Percentiles rank a stretch among this genome's conserved stretches.
phyloP scores from a whole-genome alignment of 2,329 filamentous ascomycete genomes.

The Xylariales sp. region DNA sequence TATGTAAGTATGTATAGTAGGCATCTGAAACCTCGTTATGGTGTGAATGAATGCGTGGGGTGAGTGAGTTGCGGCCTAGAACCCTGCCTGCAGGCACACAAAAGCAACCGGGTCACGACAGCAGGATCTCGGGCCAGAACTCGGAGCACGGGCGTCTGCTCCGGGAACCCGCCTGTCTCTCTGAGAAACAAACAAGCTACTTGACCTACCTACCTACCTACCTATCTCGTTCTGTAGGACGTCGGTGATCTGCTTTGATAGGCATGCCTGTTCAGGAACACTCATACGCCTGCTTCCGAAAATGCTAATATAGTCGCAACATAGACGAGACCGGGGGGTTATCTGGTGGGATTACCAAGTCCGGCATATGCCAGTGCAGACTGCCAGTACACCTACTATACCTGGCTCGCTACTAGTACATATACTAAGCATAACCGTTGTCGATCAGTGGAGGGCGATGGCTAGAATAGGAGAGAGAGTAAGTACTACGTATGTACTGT shows the following conservation, averaged over 20 bases:
- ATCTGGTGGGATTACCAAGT: slow-evolving; percentile 1
- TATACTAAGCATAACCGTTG: slow-evolving; percentile 6
- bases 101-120: slow-evolving; percentile 25
- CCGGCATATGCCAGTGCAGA: background rate
- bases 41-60: slow-evolving; percentile 1
- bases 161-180: slow-evolving; percentile 20
- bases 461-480: slow-evolving; percentile 17
- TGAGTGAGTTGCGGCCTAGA: slow-evolving; percentile 1
- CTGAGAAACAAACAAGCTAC: slow-evolving; percentile 25
- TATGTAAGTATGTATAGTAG: background rate
- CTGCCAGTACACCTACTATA: background rate
- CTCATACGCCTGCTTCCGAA: background rate
- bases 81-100: slow-evolving; percentile 1
- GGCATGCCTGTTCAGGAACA: slow-evolving; percentile 22
- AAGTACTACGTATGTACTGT: no score
- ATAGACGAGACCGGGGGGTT: slow-evolving; percentile 5
- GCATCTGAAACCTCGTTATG: slow-evolving; percentile 20
- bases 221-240: background rate
- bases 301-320: slow-evolving; percentile 4
- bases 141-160: slow-evolving; percentile 24
- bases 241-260: slow-evolving; percentile 6
- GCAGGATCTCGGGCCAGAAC: slow-evolving; percentile 24
- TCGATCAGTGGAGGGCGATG: slow-evolving; percentile 26
- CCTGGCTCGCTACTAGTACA: background rate
- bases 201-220: no score